A percentile compares a stretch with the other conserved stretches of the same genome.
phyloP scores from a whole-genome alignment of 1,284 basidiomycete species.

The Lentinus polychrous region DNA sequence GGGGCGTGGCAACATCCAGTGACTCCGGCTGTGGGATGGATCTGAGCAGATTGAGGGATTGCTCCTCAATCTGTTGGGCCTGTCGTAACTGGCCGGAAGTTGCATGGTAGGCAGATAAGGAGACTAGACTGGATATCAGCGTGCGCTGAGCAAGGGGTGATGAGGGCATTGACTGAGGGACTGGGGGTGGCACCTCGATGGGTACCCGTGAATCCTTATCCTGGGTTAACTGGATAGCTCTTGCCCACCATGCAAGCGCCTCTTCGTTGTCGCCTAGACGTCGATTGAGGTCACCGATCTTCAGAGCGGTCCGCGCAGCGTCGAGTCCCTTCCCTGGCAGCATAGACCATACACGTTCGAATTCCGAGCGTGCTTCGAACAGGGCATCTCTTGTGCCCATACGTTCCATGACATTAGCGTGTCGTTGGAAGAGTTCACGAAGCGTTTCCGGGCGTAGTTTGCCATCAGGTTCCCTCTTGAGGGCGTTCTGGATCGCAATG shows the following conservation, averaged over 20 bases:
- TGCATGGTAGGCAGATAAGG: constrained; percentile 67
- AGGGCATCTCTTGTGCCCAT: constrained; percentile 53
- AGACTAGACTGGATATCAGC: constrained; percentile 58
- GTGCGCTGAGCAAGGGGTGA: constrained; percentile 67
- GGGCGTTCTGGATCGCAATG: constrained; percentile 41
- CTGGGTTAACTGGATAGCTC: constrained; percentile 41
- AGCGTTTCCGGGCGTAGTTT: constrained; percentile 46
- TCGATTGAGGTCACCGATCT: constrained; percentile 58
- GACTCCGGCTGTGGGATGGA: constrained; percentile 48
- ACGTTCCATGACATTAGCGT: constrained; percentile 62
- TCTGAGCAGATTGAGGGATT: constrained; percentile 62
- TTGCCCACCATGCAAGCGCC: constrained; percentile 62
- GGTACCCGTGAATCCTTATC: constrained; percentile 14
- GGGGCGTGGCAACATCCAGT: constrained; percentile 37
- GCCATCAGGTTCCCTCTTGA: constrained; percentile 28
- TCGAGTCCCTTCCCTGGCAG: constrained; percentile 33
- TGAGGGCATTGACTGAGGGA: constrained; percentile 39
- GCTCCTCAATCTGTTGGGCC: constrained; percentile 63
- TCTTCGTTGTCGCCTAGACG: constrained; percentile 45
- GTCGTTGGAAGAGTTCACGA: constrained; percentile 52
- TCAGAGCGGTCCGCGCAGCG: constrained; percentile 53
- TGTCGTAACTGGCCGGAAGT: constrained; percentile 55
- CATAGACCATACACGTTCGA: constrained; percentile 56
- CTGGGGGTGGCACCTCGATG: constrained; percentile 15
- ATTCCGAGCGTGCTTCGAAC: constrained; percentile 52